Evolutionary conservation across 78 protist genomes (phyloP).

Genomic region (Bigelowiella natans): DNA sequence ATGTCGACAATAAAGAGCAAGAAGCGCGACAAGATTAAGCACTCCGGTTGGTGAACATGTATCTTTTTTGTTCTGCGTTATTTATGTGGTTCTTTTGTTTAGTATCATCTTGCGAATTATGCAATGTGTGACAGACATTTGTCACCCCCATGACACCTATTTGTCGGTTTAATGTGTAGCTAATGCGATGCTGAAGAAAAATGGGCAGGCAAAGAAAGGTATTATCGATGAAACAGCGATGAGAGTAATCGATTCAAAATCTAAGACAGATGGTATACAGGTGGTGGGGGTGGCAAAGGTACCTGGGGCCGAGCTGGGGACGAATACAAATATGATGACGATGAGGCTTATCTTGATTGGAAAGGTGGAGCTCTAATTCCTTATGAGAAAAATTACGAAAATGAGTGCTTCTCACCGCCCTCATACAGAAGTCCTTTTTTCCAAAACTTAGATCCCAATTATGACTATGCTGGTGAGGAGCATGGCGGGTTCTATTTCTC

Average conservation of each 20-base stretch:
- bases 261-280: not conserved
- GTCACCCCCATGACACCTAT: not conserved
- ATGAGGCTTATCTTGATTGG: not conserved
- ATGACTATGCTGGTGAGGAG: not conserved
- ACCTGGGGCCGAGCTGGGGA: not conserved
- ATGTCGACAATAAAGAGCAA: not conserved
- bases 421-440: no score
- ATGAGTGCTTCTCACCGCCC: no score
- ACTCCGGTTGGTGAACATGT: not conserved
- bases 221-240: not conserved
- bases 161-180: no score
- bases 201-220: not conserved
- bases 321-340: not conserved
- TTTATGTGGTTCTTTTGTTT: not conserved
- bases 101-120: not conserved
- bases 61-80: not conserved
- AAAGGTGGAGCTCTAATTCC: no score
- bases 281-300: not conserved
- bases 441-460: not conserved
- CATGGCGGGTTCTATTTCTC: not conserved
- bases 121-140: not conserved
- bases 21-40: not conserved
- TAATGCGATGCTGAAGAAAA: no score
- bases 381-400: no score
- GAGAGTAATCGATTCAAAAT: not conserved